Evolutionary conservation across 2,329 filamentous ascomycete species (phyloP), one percentile per base, ranked within the genome.

Genomic region (Ophiosphaerella korrae): DNA sequence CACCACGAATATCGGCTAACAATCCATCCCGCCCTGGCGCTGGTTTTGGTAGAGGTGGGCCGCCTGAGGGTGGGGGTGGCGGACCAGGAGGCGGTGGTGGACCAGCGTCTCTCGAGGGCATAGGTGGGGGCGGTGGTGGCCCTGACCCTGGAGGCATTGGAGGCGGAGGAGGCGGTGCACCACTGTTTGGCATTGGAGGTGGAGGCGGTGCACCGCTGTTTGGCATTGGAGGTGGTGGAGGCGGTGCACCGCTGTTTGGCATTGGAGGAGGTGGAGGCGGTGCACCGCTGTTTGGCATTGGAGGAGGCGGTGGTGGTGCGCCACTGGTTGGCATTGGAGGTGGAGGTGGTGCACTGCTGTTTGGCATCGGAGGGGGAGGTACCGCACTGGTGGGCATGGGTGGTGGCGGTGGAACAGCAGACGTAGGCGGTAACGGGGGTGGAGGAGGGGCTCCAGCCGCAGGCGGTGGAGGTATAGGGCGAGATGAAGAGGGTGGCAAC

Each of bases 1-100:
- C 83, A 53, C 84, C 84, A 57, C 89, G 86, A 57, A 94, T 94
- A 66, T 88, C 84, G 38, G 85, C 87, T 59, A 89, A 77, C 68
- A 90, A 75, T 47, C 84, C 88, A 57, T 79, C 78, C 62, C 83
- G 86, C 52, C 75, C 74, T 45, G 74, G 79, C 31, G 74, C 73
- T 9, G 73, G 74, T 9, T 77, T 58, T 63, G 75, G 41, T 58
- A 75, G 42, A 35, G 68, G 57, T 31, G 68, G 45, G 1, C 53
- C 46, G 56, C 64, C 35, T 63, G 64, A 39, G 58, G 75, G 49
- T 72, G 76, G 49, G 67, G 68, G 66, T 26, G 67, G 41, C n/a
- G 41, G 31, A 32, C 26, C 26, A 7, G 71, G 70, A 21, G 78
- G 76, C 5, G 78, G 75, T 16, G 76, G 75, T 8, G 75, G 71